Base-by-base conservation (phyloP, 176 grass and related monocot species). In the Lolium perenne region DNA sequence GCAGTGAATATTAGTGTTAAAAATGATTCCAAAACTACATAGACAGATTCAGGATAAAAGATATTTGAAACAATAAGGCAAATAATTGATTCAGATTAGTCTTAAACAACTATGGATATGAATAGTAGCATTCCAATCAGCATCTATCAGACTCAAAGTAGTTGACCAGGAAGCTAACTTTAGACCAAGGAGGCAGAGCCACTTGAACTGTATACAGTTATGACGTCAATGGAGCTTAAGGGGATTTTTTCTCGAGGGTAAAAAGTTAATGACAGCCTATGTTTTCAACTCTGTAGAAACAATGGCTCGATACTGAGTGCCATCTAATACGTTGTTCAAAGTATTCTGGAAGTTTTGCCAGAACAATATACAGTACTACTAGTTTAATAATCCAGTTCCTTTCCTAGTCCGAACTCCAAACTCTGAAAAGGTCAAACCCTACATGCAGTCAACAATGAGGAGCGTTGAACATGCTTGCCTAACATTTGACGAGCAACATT, bases 401-500 rank as follows among this genome's bases (percentile, higher is more conserved):
- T 23, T 63, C 41, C 20, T 54, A 48, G 76, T 76, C 50, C 21
- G 81, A 64, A 77, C 23, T 76, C 17, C 21, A 84, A 64, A 77
- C 23, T 76, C 17, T 68, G 72, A 56, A 56, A 77, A 66, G 56
- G 59, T 70, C 71, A 86, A 77, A 77, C 86, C 9, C 41, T 23
- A 18, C 14, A 50, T 32, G 74, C 17, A 69, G 81, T 88, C 77
- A 85, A 62, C 59, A 41, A 91, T 38, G 77, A 77, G 75, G 65
- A 74, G 29, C 65, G 55, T 8, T 75, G 57, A 84, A 55, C 82
- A 46, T 53, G 89, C 89, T 38, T 69, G 89, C 89, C 82, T 81
- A 91, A 88, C 77, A 91, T 88, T 84, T 84, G 86, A 84, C 85
- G 2, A 35, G 51, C 59, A 43, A 22, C 35, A 60, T 77, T 79